Conservation (phyloP, 345 rosid genomes). For the thale cress (Arabidopsis thaliana) region TAIR10.1 NC_003075.7:15820001-15820500, state of each 20-base stretch:
- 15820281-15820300: slow-evolving; percentile 80
- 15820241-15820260: slow-evolving; percentile 48
- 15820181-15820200: slow-evolving; percentile 7
- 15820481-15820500: neutral
- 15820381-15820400: slow-evolving; percentile 27
- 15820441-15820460: slow-evolving; percentile 37
- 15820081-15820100: slow-evolving; percentile 92
- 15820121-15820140: neutral
- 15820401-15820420: slow-evolving; percentile 25
- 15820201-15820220: slow-evolving; percentile 24
- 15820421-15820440: slow-evolving; percentile 20
- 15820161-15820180: slow-evolving; percentile 7
- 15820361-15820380: slow-evolving; percentile 48
- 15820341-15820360: slow-evolving; percentile 56
- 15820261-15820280: slow-evolving; percentile 62
- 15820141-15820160: slow-evolving; percentile 1
- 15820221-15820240: slow-evolving; percentile 19
- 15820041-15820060: slow-evolving; percentile 64
- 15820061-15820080: slow-evolving; percentile 72
- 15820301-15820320: slow-evolving; percentile 60
- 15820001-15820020: slow-evolving; percentile 83
- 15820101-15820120: slow-evolving; percentile 83
- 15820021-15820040: slow-evolving; percentile 88
- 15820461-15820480: slow-evolving; percentile 24
- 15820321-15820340: slow-evolving; percentile 60